phyloP scores from a whole-genome alignment of 139 green algal genomes.

The Zygnema cylindricum region DNA sequence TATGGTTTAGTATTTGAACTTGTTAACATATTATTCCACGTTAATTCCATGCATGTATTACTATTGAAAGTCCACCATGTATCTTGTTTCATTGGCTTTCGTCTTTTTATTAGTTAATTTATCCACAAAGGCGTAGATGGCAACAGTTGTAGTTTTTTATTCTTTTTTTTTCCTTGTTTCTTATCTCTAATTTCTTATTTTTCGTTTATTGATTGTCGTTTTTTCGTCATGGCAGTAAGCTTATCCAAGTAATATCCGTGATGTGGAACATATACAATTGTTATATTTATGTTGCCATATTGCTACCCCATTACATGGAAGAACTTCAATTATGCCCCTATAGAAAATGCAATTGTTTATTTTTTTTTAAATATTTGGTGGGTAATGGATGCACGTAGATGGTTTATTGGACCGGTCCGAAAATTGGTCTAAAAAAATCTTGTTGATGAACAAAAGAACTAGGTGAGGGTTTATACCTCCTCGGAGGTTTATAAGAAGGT shows the following conservation, averaged over 20 bases:
- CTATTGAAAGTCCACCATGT: no score
- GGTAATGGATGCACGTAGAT: conserved; percentile 30
- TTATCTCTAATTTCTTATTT: neutral
- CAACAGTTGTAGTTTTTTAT: neutral
- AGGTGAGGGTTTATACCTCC: no score
- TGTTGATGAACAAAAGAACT: no score
- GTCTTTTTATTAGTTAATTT: no score
- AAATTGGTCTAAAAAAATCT: no score
- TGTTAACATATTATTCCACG: no score
- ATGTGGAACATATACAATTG: conserved; percentile 30
- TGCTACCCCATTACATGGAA: conserved; percentile 16
- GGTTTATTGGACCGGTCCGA: conserved; percentile 33
- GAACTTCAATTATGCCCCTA: conserved; percentile 48
- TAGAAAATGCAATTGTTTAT: conserved; percentile 14
- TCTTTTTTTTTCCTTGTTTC: neutral
- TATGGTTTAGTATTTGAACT: no score
- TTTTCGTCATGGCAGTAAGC: neutral
- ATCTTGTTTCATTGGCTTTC: no score
- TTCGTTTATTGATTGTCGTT: no score
- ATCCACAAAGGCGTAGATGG: no score
- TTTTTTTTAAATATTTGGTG: conserved; percentile 36
- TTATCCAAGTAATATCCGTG: conserved; percentile 5
- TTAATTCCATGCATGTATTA: no score
- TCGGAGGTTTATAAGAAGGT: no score
- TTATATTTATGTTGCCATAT: conserved; percentile 28